A percentile compares a stretch with the other conserved stretches of the same genome.
phyloP scores from a whole-genome alignment of 2,329 filamentous ascomycete species.

The Nemania sp. region DNA sequence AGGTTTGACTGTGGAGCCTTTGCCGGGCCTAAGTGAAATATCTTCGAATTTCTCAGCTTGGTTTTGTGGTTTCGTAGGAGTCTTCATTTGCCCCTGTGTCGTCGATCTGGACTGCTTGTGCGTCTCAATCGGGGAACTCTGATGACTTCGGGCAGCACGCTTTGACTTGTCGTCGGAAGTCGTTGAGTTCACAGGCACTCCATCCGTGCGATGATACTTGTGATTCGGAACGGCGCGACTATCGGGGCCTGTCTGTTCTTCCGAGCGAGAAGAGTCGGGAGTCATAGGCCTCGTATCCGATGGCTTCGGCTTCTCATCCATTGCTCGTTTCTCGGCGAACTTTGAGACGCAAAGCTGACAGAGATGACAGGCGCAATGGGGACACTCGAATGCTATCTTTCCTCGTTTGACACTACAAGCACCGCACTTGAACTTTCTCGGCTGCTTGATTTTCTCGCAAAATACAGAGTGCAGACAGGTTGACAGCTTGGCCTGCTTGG shows the following conservation, averaged over 20 bases:
- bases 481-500: background rate
- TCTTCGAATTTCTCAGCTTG: no score
- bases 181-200: background rate
- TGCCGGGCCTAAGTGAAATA: no score
- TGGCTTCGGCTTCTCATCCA: background rate
- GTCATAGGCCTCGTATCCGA: background rate
- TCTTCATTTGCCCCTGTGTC: no score
- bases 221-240: background rate
- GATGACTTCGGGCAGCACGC: no score
- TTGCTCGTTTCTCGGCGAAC: slow-evolving; percentile 1
- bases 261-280: background rate
- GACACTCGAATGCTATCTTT: slow-evolving; percentile 8
- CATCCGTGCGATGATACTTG: background rate
- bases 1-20: no score
- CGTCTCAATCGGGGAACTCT: background rate
- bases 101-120: background rate
- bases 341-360: slow-evolving; percentile 11
- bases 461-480: slow-evolving; percentile 13
- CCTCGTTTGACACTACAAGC: slow-evolving; percentile 9
- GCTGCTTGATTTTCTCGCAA: background rate
- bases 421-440: slow-evolving; percentile 12
- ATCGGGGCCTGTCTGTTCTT: background rate
- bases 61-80: no score
- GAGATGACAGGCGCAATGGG: slow-evolving; percentile 4
- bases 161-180: background rate